These are phyloP conservation scores for Postia placenta DNA, from an alignment of 768 basidiomycete species.

Conservation along the genomic window DNA sequence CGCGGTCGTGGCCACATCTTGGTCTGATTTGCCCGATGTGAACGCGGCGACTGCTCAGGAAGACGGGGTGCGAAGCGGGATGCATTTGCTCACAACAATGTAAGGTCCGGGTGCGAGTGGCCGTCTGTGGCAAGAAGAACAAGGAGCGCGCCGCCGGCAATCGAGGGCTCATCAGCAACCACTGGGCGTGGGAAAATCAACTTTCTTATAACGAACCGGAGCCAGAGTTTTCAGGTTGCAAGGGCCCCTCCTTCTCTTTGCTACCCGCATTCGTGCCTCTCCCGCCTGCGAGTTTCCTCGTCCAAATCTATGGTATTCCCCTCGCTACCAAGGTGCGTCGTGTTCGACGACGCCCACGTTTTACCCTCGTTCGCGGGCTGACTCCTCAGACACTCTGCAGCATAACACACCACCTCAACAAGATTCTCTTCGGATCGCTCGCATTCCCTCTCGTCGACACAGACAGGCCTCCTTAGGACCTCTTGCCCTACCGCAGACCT, in stretches of 20 bases:
- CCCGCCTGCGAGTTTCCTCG: not conserved
- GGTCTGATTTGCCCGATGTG: no score
- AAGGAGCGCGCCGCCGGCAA: no score
- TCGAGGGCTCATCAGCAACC: no score
- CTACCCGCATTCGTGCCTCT: not conserved
- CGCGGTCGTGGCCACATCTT: no score
- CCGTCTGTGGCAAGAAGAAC: no score
- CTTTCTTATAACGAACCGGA: not conserved
- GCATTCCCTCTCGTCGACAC: constrained; percentile 53
- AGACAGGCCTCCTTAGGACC: constrained; percentile 73
- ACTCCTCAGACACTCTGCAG: constrained; percentile 7
- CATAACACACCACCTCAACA: constrained; percentile 31
- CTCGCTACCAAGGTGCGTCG: constrained; percentile 10
- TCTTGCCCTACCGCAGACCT: not conserved
- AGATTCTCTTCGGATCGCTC: constrained; percentile 59
- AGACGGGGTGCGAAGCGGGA: no score
- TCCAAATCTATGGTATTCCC: constrained; percentile 11
- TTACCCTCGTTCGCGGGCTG: not conserved
- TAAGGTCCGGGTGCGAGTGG: no score
- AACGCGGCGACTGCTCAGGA: no score
- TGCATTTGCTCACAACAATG: no score
- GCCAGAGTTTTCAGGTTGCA: constrained; percentile 3
- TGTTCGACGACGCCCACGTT: not conserved
- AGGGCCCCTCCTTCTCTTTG: constrained; percentile 4
- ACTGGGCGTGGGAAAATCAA: constrained; percentile 1